Evolutionary conservation across 306 rosid species (phyloP).

Genomic region (Pachyrhizus erosus): DNA sequence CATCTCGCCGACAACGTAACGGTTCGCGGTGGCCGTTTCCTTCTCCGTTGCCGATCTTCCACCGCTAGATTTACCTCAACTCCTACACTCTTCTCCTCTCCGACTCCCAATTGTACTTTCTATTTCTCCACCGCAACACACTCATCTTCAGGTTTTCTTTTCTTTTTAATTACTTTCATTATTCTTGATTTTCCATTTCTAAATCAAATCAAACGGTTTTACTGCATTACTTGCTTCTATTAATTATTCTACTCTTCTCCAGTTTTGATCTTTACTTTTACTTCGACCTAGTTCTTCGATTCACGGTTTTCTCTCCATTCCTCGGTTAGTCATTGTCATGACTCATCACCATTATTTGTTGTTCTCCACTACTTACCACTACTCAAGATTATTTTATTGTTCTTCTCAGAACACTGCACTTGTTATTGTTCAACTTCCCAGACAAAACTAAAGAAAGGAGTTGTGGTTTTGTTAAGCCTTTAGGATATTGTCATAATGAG

Average conservation of each 20-base stretch:
- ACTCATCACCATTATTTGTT: background rate
- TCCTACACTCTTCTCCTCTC: slow-evolving; percentile 27
- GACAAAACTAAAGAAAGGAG: slow-evolving; percentile 9
- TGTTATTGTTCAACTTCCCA: background rate
- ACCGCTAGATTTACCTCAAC: slow-evolving; percentile 32
- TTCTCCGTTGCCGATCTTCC: slow-evolving; percentile 55
- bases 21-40: slow-evolving; percentile 51
- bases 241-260: background rate
- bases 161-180: background rate
- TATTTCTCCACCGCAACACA: background rate
- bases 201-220: slow-evolving; percentile 2
- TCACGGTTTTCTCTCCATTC: background rate
- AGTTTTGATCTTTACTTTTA: slow-evolving; percentile 30
- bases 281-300: slow-evolving; percentile 38
- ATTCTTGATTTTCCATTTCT: slow-evolving; percentile 5
- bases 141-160: background rate
- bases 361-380: background rate
- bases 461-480: slow-evolving; percentile 15
- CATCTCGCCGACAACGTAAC: slow-evolving; percentile 65
- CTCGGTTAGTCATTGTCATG: background rate
- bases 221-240: slow-evolving; percentile 1
- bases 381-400: background rate
- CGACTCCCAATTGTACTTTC: slow-evolving; percentile 28
- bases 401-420: background rate
- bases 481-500: background rate